Evolutionary conservation across 306 rosid genomes (phyloP).

Genomic region (Acacia confusa): DNA sequence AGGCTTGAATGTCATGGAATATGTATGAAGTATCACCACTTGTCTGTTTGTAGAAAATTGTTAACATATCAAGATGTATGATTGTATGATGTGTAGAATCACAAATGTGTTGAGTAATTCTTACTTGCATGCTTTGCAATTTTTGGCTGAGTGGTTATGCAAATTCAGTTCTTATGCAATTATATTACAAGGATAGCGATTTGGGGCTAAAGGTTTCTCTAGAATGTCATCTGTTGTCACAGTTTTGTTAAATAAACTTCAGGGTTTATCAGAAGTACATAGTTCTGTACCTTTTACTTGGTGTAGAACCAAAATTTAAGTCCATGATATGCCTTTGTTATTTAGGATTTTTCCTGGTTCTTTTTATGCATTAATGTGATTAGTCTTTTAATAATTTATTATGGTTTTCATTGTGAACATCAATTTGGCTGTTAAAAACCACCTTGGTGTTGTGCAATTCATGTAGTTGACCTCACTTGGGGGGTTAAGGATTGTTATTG

Average conservation of each 20-base stretch:
- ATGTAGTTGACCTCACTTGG: neutral
- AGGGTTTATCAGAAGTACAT: constrained; percentile 16
- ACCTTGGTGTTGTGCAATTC: neutral
- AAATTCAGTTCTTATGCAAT: neutral
- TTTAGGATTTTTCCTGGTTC: constrained; percentile 14
- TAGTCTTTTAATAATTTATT: constrained; percentile 8
- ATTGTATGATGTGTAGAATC: neutral
- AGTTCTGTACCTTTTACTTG: neutral
- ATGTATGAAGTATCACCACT: neutral
- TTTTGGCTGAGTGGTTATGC: constrained; percentile 24
- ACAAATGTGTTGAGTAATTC: neutral
- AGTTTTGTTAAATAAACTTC: constrained; percentile 21
- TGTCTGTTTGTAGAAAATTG: neutral
- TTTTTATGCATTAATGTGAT: constrained; percentile 17
- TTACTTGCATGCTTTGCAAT: neutral
- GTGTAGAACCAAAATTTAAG: neutral
- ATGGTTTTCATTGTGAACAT: constrained; percentile 1
- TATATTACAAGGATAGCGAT: constrained; percentile 11
- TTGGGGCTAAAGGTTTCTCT: constrained; percentile 17
- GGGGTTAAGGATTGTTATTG: neutral
- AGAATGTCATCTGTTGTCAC: constrained; percentile 11
- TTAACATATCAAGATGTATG: constrained; percentile 1
- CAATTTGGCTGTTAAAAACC: neutral
- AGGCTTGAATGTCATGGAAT: neutral
- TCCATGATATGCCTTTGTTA: constrained; percentile 30